Evolutionary conservation across 164 flowering plant genomes (phyloP).

Genomic region (Vitis cinerea): DNA sequence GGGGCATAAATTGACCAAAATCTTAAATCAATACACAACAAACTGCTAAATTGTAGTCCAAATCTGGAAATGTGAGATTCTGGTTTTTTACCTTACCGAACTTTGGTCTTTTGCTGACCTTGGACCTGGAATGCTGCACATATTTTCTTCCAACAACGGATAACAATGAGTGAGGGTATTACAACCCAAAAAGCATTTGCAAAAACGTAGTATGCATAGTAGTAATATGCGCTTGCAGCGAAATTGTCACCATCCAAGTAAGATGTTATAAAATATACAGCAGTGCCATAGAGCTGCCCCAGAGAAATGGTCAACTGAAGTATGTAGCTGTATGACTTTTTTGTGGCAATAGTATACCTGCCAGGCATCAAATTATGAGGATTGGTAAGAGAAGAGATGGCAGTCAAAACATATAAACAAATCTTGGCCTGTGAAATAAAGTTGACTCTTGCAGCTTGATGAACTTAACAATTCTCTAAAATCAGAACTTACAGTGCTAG

Average conservation of each 20-base stretch:
- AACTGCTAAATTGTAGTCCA: too few species aligned
- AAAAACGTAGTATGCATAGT: conserved; percentile 66
- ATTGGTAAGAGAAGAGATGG: neutral
- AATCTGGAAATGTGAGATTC: too few species aligned
- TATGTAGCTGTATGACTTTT: conserved; percentile 64
- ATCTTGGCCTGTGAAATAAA: neutral
- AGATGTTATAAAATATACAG: conserved; percentile 68
- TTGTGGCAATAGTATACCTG: conserved; percentile 81
- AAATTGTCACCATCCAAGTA: conserved; percentile 82
- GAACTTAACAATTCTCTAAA: neutral
- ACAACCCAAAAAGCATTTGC: conserved; percentile 75
- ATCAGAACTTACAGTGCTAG: conserved; percentile 66
- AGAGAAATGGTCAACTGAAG: conserved; percentile 78
- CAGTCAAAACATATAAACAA: neutral
- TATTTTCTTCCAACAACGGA: conserved; percentile 79
- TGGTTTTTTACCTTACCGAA: conserved; percentile 26
- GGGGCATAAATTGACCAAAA: too few species aligned
- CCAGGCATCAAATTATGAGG: conserved; percentile 5
- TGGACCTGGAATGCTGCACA: conserved; percentile 46
- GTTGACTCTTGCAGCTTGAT: neutral
- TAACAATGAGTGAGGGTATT: conserved; percentile 63
- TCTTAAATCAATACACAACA: too few species aligned
- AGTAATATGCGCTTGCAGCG: conserved; percentile 53
- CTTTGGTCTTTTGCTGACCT: conserved; percentile 58
- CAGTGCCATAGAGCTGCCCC: conserved; percentile 86